phyloP scores from a whole-genome alignment of 805 yeast species.

The Candida morakotiae region DNA sequence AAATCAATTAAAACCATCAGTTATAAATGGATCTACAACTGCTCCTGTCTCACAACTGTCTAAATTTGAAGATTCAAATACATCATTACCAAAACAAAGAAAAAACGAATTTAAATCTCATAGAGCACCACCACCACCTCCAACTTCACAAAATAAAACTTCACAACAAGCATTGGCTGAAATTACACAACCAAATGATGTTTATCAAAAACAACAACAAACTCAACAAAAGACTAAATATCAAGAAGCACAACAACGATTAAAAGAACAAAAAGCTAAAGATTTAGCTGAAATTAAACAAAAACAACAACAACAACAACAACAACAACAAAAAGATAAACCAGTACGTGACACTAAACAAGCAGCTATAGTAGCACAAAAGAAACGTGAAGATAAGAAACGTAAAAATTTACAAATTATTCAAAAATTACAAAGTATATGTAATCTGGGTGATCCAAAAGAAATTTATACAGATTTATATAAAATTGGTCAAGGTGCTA shows the following conservation, averaged over 20 bases:
- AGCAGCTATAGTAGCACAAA: constrained; percentile 55
- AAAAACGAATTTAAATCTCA: constrained; percentile 26
- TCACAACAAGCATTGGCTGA: constrained; percentile 17
- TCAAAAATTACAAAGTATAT: constrained; percentile 67
- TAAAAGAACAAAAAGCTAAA: constrained; percentile 6
- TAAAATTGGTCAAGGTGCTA: constrained; percentile 97
- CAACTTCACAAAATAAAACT: constrained; percentile 15
- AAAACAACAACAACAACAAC: constrained; percentile 7
- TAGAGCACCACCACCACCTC: constrained; percentile 44
- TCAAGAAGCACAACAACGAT: constrained; percentile 9
- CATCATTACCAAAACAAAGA: constrained; percentile 15
- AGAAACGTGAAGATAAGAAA: constrained; percentile 76
- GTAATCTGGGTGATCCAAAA: constrained; percentile 83
- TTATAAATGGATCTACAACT: constrained; percentile 24
- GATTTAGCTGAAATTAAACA: constrained; percentile 5
- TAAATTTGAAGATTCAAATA: constrained; percentile 20
- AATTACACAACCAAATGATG: constrained; percentile 8
- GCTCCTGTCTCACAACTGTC: constrained; percentile 34
- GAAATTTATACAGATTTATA: constrained; percentile 60
- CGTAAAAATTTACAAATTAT: constrained; percentile 69
- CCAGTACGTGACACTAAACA: constrained; percentile 49
- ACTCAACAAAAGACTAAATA: constrained; percentile 3
- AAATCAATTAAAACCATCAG: constrained; percentile 16
- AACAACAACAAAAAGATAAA: constrained; percentile 12
- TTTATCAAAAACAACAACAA: constrained; percentile 1